These are phyloP conservation scores for Fusarium paranaense DNA, from an alignment of 2,329 filamentous ascomycete species.

Conservation along the genomic window DNA sequence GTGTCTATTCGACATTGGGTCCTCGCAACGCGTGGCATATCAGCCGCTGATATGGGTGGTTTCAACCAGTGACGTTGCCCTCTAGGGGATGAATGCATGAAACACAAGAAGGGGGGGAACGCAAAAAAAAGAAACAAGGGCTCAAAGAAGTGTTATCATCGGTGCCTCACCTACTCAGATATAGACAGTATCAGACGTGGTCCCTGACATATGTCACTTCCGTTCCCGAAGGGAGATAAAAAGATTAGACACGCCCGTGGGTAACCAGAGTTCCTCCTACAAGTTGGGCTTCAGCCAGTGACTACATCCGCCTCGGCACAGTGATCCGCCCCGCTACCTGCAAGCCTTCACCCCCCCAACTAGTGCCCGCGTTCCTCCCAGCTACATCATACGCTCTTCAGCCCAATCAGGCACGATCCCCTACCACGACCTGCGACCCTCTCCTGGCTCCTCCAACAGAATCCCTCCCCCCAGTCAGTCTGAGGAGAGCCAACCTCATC, in stretches of 20 bases:
- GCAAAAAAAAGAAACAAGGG: not conserved
- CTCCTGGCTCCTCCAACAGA: slow-evolving; percentile 38
- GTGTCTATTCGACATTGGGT: not conserved
- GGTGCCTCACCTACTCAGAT: not conserved
- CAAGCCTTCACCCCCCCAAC: slow-evolving; percentile 4
- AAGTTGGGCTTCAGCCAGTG: slow-evolving; percentile 4
- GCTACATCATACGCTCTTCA: slow-evolving; percentile 40
- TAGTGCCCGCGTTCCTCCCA: slow-evolving; percentile 27
- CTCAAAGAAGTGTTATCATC: not conserved
- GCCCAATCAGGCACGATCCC: slow-evolving; percentile 44
- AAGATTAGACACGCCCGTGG: slow-evolving; percentile 1
- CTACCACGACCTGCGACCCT: slow-evolving; percentile 34
- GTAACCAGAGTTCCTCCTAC: not conserved
- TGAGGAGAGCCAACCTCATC: slow-evolving; percentile 31
- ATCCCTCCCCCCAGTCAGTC: slow-evolving; percentile 28
- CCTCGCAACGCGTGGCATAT: slow-evolving; percentile 13
- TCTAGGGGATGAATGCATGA: not conserved
- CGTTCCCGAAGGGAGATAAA: not conserved
- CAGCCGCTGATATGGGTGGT: slow-evolving; percentile 13
- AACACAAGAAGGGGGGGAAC: not conserved
- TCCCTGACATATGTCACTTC: not conserved
- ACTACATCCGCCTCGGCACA: slow-evolving; percentile 27
- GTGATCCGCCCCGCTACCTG: slow-evolving; percentile 20
- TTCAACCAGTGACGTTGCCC: slow-evolving; percentile 17
- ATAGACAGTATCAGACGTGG: not conserved